Base-by-base conservation (phyloP, 169 alveolate species). In the Cystoisospora suis region DNA sequence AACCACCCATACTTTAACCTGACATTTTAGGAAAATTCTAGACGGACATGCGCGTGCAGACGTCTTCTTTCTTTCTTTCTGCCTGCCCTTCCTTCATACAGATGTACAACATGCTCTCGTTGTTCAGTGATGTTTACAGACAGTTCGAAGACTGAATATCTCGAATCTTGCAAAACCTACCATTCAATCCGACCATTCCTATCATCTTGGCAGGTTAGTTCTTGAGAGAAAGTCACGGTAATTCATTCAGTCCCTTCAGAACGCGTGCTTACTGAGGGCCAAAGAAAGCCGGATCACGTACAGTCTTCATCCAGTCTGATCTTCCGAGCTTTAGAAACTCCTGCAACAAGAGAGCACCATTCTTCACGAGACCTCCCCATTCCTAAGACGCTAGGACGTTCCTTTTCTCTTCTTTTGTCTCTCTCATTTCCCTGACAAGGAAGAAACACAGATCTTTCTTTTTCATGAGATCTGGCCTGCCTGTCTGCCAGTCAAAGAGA, bases 101-200 rank as follows among this genome's bases (percentile, higher is more conserved):
- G 44, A 34, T 12, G 40, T 1, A 23, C 5, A 70, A n/a, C 20
- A 7, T 27, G 0, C 27, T 27, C n/a, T 42, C 17, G 23, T 29
- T 72, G 83, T 12, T 29, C 34, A 38, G 53, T 0, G 58, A 38
- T 38, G 20, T 6, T 34, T 72, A 56, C 83, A 72, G 83, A 72
- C 83, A 38, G 17, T 72, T 4, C 45, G 32, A 5, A 72, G 4
- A 34, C 32, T 72, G 83, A 40, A 20, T 56, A 40, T 72, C 56
- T 47, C 58, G 27, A 36, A 72, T n/a, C 17, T 72, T 47, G 56
- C 40, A 20, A 72, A 72, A 23, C 12, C 44, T 38, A 15, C 32
- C 83, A 38, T 72, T n/a, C 58, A 72, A 38, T 36, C 83, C 23
- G 56, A 72, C 45, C 83, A 72, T 56, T 72, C 34, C 83, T 72